Conservation (phyloP, 2,329 filamentous ascomycete genomes). For the Fusarium setosum region DNA sequence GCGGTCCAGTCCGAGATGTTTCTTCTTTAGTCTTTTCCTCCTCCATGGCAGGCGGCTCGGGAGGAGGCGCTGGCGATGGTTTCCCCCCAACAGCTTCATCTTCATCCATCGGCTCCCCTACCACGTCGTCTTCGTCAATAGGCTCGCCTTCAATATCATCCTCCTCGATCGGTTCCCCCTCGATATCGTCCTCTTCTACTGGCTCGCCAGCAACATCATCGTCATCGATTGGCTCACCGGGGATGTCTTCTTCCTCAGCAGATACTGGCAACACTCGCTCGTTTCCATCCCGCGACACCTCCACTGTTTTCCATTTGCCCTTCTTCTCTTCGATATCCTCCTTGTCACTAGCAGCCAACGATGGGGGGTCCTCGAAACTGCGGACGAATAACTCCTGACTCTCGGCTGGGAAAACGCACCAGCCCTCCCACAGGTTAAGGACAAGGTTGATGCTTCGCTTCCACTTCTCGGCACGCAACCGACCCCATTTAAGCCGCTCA, state of each 20-base stretch:
- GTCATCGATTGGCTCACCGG: conserved; percentile 58
- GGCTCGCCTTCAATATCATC: conserved; percentile 58
- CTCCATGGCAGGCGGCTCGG: conserved; percentile 31
- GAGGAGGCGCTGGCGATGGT: conserved; percentile 42
- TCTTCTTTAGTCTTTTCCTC: conserved; percentile 27
- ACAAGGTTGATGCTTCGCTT: conserved; percentile 79
- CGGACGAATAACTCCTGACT: conserved; percentile 77
- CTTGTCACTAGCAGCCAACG: conserved; percentile 46
- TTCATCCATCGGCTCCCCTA: conserved; percentile 53
- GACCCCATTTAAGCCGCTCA: conserved; percentile 80
- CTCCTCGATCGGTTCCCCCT: conserved; percentile 59
- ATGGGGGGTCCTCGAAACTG: conserved; percentile 78
- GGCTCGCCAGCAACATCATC: conserved; percentile 53
- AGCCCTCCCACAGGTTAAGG: conserved; percentile 77
- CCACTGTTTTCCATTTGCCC: conserved; percentile 63
- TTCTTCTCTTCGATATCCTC: conserved; percentile 46
- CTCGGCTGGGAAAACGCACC: conserved; percentile 79
- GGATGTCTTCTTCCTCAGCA: conserved; percentile 59
- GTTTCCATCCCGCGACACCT: conserved; percentile 44
- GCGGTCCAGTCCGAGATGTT: conserved; percentile 38
- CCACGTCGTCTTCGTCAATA: conserved; percentile 59
- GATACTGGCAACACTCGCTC: conserved; percentile 37
- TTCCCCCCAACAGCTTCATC: conserved; percentile 50
- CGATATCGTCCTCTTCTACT: conserved; percentile 60
- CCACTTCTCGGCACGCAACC: conserved; percentile 86